Conservation (phyloP, 108 stramenopile species). For the Nitzschia sp. region DNA sequence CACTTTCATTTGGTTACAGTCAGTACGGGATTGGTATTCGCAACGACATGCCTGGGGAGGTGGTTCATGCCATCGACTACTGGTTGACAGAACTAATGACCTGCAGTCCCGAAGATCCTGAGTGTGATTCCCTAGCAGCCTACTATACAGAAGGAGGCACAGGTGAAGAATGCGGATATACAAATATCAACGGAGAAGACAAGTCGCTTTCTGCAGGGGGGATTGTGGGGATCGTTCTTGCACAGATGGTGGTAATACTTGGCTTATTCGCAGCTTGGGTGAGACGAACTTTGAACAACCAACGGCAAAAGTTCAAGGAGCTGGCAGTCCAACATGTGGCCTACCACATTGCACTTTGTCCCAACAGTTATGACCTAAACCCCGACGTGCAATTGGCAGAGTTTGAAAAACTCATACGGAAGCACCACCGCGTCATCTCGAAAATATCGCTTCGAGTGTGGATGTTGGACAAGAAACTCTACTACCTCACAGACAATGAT, state of each 20-base stretch:
- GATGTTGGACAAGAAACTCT: slow-evolving; percentile 31
- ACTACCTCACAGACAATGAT: slow-evolving; percentile 28
- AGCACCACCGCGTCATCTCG: slow-evolving; percentile 17
- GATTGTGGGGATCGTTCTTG: slow-evolving; percentile 26
- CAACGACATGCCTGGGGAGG: slow-evolving; percentile 13
- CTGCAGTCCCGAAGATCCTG: slow-evolving; percentile 22
- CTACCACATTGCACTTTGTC: slow-evolving; percentile 27
- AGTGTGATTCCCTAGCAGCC: slow-evolving; percentile 19
- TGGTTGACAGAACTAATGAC: slow-evolving; percentile 36
- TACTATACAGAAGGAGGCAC: slow-evolving; percentile 13
- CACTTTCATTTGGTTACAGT: slow-evolving; percentile 35
- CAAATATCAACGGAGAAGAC: neutral
- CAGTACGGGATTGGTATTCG: slow-evolving; percentile 41
- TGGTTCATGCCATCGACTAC: slow-evolving; percentile 26
- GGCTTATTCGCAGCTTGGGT: neutral
- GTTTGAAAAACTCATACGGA: slow-evolving; percentile 23
- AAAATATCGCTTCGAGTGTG: slow-evolving; percentile 29
- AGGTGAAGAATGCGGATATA: slow-evolving; percentile 40
- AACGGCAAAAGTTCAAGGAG: slow-evolving; percentile 20
- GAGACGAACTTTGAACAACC: neutral
- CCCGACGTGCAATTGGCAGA: slow-evolving; percentile 24
- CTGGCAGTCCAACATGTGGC: slow-evolving; percentile 36
- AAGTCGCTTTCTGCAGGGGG: neutral
- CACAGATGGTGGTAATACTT: neutral
- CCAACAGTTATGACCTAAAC: slow-evolving; percentile 8